phyloP scores from a whole-genome alignment of 169 alveolate genomes.

The Blepharisma undulans region DNA sequence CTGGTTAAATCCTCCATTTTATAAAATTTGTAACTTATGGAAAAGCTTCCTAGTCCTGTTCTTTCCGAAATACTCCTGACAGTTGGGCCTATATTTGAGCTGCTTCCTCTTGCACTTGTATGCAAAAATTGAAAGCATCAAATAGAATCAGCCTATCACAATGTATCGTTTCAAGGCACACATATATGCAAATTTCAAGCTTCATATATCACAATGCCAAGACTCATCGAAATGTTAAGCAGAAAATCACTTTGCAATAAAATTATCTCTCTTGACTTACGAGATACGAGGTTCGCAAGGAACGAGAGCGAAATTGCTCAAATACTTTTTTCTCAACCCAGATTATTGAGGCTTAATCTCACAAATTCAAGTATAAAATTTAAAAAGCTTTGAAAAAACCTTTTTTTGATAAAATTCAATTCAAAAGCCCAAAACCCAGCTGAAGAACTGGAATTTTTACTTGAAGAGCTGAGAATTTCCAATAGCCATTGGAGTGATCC shows the following conservation, averaged over 20 bases:
- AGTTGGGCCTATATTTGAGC: not conserved
- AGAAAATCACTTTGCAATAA: not conserved
- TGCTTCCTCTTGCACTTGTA: not conserved
- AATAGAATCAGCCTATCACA: not conserved
- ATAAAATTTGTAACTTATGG: not conserved
- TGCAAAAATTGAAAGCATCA: not conserved
- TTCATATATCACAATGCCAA: not conserved
- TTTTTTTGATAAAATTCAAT: not conserved
- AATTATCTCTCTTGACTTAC: not conserved
- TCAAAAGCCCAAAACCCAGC: not conserved
- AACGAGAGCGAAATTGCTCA: not conserved
- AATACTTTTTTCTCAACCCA: not conserved
- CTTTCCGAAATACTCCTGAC: not conserved
- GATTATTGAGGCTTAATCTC: not conserved
- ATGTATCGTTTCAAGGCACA: not conserved
- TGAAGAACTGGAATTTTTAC: not conserved
- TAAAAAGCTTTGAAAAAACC: not conserved
- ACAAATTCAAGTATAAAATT: not conserved
- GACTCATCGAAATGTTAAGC: not conserved
- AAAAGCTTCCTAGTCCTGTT: not conserved
- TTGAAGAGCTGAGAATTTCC: slow-evolving; percentile 19
- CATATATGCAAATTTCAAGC: not conserved
- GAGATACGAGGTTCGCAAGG: not conserved
- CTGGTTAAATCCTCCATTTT: not conserved
- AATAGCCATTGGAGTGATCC: not conserved